A percentile compares a stretch with the other conserved stretches of the same genome.
Conservation (phyloP, 129 eudicot species). For the Apium graveolens region DNA sequence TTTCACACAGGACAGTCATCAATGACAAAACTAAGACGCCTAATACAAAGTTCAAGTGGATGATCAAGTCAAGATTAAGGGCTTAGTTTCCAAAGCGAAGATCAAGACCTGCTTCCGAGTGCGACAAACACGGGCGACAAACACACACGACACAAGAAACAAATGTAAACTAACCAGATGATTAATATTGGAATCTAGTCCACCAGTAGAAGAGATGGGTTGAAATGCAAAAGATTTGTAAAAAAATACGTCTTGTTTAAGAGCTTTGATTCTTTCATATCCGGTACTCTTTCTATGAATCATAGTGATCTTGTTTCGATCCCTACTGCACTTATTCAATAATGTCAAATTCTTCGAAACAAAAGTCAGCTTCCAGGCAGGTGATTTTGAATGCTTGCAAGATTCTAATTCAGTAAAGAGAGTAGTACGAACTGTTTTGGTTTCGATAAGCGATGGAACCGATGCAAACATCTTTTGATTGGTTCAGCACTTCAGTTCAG, state of each 20-base stretch:
- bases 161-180: slow-evolving; percentile 34
- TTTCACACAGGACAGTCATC: background rate
- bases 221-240: slow-evolving; percentile 18
- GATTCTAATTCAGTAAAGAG: background rate
- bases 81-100: background rate
- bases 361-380: background rate
- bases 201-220: slow-evolving; percentile 22
- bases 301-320: slow-evolving; percentile 1
- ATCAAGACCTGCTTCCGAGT: background rate
- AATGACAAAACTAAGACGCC: background rate
- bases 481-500: background rate
- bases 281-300: slow-evolving; percentile 15
- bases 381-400: slow-evolving; percentile 1
- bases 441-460: background rate
- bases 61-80: background rate
- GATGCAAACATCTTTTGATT: slow-evolving; percentile 1
- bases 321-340: background rate
- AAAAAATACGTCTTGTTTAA: slow-evolving; percentile 40
- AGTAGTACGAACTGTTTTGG: background rate
- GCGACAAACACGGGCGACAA: background rate
- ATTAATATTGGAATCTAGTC: slow-evolving; percentile 46
- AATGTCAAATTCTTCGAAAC: background rate
- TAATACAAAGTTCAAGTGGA: background rate
- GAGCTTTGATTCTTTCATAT: slow-evolving; percentile 16
- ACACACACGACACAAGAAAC: background rate